phyloP scores from a whole-genome alignment of 2,329 filamentous ascomycete species.

The Tolypocladium endophyticum region DNA sequence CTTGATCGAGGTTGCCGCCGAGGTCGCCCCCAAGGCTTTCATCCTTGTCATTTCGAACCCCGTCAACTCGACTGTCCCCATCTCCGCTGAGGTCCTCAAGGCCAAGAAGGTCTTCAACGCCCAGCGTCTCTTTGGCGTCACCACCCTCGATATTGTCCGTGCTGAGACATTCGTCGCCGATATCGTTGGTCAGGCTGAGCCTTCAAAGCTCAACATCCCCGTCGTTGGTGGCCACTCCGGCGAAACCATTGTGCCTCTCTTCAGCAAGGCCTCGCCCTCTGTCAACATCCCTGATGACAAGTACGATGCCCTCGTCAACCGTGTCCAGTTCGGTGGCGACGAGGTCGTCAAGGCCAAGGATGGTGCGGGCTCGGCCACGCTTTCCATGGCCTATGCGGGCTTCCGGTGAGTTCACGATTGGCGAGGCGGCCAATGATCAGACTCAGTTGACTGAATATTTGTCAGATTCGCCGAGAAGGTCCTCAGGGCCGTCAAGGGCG shows the following conservation, averaged over 20 bases:
- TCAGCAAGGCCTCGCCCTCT: slow-evolving; percentile 77
- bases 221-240: slow-evolving; percentile 97
- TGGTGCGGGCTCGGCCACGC: slow-evolving; percentile 77
- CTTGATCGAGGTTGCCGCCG: slow-evolving; percentile 77
- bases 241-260: slow-evolving; percentile 94
- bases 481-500: slow-evolving; percentile 78
- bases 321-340: slow-evolving; percentile 96
- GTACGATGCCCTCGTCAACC: slow-evolving; percentile 82
- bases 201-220: slow-evolving; percentile 73
- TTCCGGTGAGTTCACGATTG: slow-evolving; percentile 56
- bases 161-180: slow-evolving; percentile 93
- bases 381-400: slow-evolving; percentile 93
- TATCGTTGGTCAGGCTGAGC: slow-evolving; percentile 71
- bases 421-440: not conserved
- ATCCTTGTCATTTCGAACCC: slow-evolving; percentile 98
- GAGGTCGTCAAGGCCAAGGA: slow-evolving; percentile 95
- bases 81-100: slow-evolving; percentile 95
- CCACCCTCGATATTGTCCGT: slow-evolving; percentile 95
- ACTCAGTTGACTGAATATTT: slow-evolving; percentile 7
- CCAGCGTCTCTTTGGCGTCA: slow-evolving; percentile 95
- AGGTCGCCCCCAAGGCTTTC: slow-evolving; percentile 85
- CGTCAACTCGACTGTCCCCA: slow-evolving; percentile 97
- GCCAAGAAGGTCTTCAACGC: slow-evolving; percentile 85
- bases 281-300: slow-evolving; percentile 80
- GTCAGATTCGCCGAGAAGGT: slow-evolving; percentile 85